phyloP scores from a whole-genome alignment of 371 early-diverging fungal genomes.

The Mortierella sp. region DNA sequence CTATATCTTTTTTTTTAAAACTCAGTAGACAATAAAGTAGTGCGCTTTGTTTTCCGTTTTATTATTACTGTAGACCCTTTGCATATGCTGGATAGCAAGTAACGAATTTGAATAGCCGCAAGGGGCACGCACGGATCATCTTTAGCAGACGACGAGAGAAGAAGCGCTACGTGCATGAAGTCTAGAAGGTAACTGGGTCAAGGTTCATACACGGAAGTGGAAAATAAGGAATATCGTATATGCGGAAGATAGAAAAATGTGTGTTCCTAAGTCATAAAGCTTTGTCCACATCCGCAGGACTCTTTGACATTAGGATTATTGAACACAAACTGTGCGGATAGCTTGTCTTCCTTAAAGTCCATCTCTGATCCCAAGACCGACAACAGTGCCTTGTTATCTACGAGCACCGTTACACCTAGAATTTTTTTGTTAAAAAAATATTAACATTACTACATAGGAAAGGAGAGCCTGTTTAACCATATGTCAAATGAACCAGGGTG shows the following conservation, averaged over 20 bases:
- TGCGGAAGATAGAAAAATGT: background rate
- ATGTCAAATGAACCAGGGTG: no score
- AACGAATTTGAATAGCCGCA: no score
- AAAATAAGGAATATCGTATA: no score
- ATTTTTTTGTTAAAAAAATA: background rate
- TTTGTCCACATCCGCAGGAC: slow-evolving; percentile 95
- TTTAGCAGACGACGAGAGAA: no score
- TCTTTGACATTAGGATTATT: slow-evolving; percentile 97
- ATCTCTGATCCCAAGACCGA: slow-evolving; percentile 96
- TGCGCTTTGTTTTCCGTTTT: background rate
- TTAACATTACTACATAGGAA: background rate
- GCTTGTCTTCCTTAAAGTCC: slow-evolving; percentile 93
- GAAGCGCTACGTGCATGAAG: no score
- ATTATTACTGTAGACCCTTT: no score
- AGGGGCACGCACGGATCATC: no score
- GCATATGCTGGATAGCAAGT: no score
- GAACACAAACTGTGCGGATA: slow-evolving; percentile 94
- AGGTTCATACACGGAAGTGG: no score
- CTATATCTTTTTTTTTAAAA: background rate
- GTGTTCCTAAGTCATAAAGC: slow-evolving; percentile 74
- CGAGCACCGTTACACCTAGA: slow-evolving; percentile 88
- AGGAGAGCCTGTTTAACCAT: no score
- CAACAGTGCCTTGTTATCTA: slow-evolving; percentile 94
- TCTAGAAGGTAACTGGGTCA: no score
- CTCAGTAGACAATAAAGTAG: background rate